phyloP scores from a whole-genome alignment of 2,329 filamentous ascomycete species.

The Trichoderma atrobrunneum region DNA sequence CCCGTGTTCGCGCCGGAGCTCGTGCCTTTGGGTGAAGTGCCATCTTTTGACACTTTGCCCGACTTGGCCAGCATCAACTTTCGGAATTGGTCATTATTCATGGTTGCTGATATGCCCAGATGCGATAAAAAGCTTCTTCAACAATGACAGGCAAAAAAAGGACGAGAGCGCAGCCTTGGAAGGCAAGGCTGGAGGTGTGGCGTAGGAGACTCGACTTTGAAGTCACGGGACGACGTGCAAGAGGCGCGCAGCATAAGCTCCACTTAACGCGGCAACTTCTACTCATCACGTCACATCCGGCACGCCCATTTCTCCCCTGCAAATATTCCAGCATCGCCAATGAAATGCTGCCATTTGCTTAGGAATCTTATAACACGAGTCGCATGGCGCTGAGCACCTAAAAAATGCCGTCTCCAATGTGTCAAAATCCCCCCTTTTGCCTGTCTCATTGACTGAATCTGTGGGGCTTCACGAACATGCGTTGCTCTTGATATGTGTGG shows the following conservation, averaged over 20 bases:
- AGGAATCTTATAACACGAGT: not conserved
- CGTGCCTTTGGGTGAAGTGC: constrained; percentile 38
- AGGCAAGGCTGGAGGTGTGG: constrained; percentile 22
- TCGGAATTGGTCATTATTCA: constrained; percentile 97
- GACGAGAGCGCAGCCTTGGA: constrained; percentile 2
- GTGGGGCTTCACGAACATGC: constrained; percentile 3
- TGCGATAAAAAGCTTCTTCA: not conserved
- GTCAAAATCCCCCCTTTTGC: not conserved
- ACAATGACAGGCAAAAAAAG: not conserved
- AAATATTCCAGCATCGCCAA: not conserved
- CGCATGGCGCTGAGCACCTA: not conserved
- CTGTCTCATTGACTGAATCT: not conserved
- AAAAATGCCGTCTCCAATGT: not conserved
- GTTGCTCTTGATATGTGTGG: constrained; percentile 19
- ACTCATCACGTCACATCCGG: constrained; percentile 16
- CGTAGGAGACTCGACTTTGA: constrained; percentile 17
- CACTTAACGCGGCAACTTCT: constrained; percentile 38
- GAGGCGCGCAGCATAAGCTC: constrained; percentile 27
- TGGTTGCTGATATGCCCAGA: constrained; percentile 38
- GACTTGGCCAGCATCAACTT: constrained; percentile 63
- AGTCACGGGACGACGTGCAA: constrained; percentile 43
- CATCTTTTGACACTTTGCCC: constrained; percentile 45
- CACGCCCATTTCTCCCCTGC: not conserved
- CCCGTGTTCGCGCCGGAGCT: constrained; percentile 35
- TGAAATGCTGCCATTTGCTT: not conserved